Conservation (phyloP, 768 basidiomycete species). For the Suillus cothurnatus region DNA sequence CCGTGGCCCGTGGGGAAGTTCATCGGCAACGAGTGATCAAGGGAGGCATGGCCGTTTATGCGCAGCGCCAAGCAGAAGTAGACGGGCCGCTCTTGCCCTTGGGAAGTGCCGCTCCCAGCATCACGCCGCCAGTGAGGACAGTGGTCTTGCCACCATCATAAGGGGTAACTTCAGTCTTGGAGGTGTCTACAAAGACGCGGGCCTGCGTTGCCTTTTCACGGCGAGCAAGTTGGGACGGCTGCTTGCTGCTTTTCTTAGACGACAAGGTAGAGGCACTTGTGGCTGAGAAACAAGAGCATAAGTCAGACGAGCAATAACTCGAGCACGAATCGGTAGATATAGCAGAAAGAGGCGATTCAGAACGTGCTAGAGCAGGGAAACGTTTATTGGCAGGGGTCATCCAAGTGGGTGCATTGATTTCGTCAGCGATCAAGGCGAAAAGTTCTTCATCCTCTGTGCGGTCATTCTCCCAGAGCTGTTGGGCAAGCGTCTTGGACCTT, state of each 20-base stretch:
- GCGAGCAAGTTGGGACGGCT: conserved; percentile 58
- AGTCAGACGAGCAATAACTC: conserved; percentile 67
- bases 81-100: conserved; percentile 30
- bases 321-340: conserved; percentile 53
- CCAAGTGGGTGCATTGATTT: conserved; percentile 71
- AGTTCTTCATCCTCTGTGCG: conserved; percentile 70
- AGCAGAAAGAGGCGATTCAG: conserved; percentile 59
- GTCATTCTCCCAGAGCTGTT: conserved; percentile 74
- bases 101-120: conserved; percentile 60
- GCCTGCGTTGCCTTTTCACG: conserved; percentile 69
- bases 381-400: conserved; percentile 61
- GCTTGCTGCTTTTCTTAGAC: conserved; percentile 39
- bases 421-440: conserved; percentile 73
- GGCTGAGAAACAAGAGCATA: conserved; percentile 71
- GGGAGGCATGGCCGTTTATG: conserved; percentile 30
- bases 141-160: conserved; percentile 90
- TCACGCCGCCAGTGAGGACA: conserved; percentile 84
- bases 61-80: conserved; percentile 54
- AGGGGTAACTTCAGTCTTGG: conserved; percentile 79
- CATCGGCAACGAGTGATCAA: background rate
- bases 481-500: conserved; percentile 63
- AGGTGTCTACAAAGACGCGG: conserved; percentile 70
- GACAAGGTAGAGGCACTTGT: conserved; percentile 59
- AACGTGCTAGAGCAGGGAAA: conserved; percentile 55
- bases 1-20: conserved; percentile 8